Evolutionary conservation across 2,329 filamentous ascomycete genomes (phyloP).

Genomic region (Nannizzia gypsea): DNA sequence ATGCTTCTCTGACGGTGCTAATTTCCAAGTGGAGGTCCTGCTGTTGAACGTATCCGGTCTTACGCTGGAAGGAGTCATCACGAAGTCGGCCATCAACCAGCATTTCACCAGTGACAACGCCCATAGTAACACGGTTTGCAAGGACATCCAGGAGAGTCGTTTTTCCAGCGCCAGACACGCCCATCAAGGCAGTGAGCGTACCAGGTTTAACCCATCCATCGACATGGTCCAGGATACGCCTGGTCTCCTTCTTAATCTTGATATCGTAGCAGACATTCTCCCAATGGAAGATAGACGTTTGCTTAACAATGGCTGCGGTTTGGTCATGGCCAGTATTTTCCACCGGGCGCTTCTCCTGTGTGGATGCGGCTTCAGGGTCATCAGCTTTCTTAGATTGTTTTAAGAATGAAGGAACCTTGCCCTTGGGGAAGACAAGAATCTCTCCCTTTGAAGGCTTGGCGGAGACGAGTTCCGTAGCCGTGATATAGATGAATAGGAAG

Average conservation of each 20-base stretch:
- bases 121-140: constrained; percentile 76
- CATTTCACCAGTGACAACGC: constrained; percentile 79
- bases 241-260: constrained; percentile 62
- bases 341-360: constrained; percentile 17
- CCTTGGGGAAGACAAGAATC: constrained; percentile 61
- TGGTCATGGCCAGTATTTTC: constrained; percentile 21
- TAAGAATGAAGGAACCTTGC: constrained; percentile 32
- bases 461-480: constrained; percentile 48
- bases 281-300: constrained; percentile 67
- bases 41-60: constrained; percentile 67
- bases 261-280: constrained; percentile 72
- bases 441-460: constrained; percentile 63
- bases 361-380: constrained; percentile 10
- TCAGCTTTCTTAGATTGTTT: constrained; percentile 9
- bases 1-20: constrained; percentile 74
- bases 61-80: constrained; percentile 67
- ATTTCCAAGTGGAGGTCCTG: constrained; percentile 82
- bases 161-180: constrained; percentile 85
- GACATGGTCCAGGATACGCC: constrained; percentile 71
- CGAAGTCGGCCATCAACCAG: constrained; percentile 63
- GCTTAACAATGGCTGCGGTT: constrained; percentile 19
- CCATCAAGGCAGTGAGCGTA: constrained; percentile 78
- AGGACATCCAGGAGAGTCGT: constrained; percentile 81
- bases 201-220: constrained; percentile 92
- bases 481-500: constrained; percentile 12